A percentile compares a stretch with the other conserved stretches of the same genome.
Conservation (phyloP, 2,329 filamentous ascomycete species). For the Mollisiaceae sp. region DNA sequence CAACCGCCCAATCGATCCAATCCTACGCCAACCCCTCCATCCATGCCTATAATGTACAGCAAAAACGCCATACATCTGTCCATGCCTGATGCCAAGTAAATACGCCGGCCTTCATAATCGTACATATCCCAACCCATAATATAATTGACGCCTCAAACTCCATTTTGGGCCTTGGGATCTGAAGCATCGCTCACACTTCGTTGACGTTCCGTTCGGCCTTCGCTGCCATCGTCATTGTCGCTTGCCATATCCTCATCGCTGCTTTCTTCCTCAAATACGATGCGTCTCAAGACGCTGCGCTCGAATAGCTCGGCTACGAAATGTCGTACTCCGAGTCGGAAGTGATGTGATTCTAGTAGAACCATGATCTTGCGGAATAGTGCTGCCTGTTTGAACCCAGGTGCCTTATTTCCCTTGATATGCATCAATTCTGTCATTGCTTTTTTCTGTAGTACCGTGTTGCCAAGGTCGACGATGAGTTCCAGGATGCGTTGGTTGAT, state of each 20-base stretch:
- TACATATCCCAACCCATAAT: slow-evolving; percentile 26
- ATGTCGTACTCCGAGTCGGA: slow-evolving; percentile 82
- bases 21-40: background rate
- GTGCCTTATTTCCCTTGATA: slow-evolving; percentile 76
- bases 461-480: slow-evolving; percentile 85
- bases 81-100: slow-evolving; percentile 24
- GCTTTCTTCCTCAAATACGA: slow-evolving; percentile 74
- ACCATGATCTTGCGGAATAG: slow-evolving; percentile 87
- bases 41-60: slow-evolving; percentile 5
- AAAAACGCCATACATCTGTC: slow-evolving; percentile 11
- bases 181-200: slow-evolving; percentile 53
- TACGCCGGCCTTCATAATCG: slow-evolving; percentile 29
- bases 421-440: slow-evolving; percentile 81
- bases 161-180: slow-evolving; percentile 28
- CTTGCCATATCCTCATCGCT: slow-evolving; percentile 44
- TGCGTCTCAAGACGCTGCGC: slow-evolving; percentile 80
- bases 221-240: slow-evolving; percentile 50
- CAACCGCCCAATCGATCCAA: background rate
- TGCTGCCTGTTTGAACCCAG: slow-evolving; percentile 74
- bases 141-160: slow-evolving; percentile 18
- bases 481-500: slow-evolving; percentile 78
- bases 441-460: slow-evolving; percentile 90
- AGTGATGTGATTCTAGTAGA: slow-evolving; percentile 87
- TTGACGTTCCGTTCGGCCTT: slow-evolving; percentile 57
- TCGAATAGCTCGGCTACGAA: slow-evolving; percentile 96